Conservation (phyloP, 306 rosid species). For the Herpetospermum pedunculosum region DNA sequence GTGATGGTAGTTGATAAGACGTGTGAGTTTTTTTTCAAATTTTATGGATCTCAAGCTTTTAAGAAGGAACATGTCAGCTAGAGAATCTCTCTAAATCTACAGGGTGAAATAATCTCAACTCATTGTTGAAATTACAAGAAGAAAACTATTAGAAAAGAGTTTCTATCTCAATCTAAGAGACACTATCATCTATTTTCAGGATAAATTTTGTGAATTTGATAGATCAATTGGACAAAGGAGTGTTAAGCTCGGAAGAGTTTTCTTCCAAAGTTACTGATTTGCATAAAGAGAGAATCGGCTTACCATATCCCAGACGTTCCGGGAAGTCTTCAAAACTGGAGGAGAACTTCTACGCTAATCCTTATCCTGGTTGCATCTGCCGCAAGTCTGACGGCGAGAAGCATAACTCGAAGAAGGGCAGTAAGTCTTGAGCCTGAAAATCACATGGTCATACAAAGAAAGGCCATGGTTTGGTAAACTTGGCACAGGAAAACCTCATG, state of each 20-base stretch:
- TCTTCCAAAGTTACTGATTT: constrained; percentile 33
- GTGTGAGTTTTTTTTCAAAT: background rate
- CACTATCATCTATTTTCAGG: constrained; percentile 29
- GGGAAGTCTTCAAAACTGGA: constrained; percentile 76
- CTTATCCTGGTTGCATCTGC: constrained; percentile 86
- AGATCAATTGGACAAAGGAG: constrained; percentile 47
- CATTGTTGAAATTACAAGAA: background rate
- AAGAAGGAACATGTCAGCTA: background rate
- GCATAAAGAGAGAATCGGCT: constrained; percentile 65
- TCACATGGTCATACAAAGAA: background rate
- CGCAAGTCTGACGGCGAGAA: constrained; percentile 34
- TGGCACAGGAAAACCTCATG: background rate
- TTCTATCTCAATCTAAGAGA: background rate
- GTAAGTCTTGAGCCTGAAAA: constrained; percentile 22
- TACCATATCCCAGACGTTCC: constrained; percentile 53
- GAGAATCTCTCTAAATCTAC: background rate
- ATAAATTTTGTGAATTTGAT: constrained; percentile 57
- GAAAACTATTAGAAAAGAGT: background rate
- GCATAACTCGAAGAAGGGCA: constrained; percentile 23
- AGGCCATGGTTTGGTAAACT: background rate
- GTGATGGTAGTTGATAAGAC: background rate
- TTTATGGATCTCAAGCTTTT: background rate
- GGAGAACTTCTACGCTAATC: constrained; percentile 93
- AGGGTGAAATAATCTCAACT: background rate
- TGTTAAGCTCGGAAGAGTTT: constrained; percentile 50